These are phyloP conservation scores for Gigaspora rosea DNA, from an alignment of 192 early-diverging fungal species.

Conservation along the genomic window DNA sequence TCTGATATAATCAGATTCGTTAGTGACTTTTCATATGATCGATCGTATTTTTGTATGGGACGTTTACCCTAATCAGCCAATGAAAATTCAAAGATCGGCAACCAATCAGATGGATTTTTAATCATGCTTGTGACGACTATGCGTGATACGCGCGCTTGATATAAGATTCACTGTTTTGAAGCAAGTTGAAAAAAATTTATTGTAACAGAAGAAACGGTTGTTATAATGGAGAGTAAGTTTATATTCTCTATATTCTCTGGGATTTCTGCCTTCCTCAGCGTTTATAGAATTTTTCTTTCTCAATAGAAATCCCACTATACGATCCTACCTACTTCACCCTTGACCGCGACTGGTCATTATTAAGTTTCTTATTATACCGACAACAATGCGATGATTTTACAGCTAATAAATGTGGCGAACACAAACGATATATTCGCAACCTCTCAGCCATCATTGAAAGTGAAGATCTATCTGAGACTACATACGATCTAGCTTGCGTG, in stretches of 20 bases:
- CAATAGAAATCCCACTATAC: conserved; percentile 9
- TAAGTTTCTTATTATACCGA: conserved; percentile 16
- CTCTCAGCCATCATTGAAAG: not conserved
- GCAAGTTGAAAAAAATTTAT: no score
- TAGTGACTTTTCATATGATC: no score
- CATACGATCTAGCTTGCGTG: not conserved
- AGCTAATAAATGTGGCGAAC: conserved; percentile 1
- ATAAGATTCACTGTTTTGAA: no score
- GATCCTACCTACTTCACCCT: conserved; percentile 20
- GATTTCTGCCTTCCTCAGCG: not conserved
- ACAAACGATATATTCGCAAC: no score
- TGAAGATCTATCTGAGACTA: no score
- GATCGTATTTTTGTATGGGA: no score
- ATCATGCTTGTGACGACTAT: no score
- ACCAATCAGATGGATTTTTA: no score
- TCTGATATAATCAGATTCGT: no score
- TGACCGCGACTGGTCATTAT: conserved; percentile 12
- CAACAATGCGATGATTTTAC: conserved; percentile 12
- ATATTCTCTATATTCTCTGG: conserved; percentile 7
- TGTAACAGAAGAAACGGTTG: conserved; percentile 1
- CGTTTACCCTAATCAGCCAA: no score
- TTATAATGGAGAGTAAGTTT: conserved; percentile 7
- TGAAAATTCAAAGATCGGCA: no score
- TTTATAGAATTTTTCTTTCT: conserved; percentile 15
- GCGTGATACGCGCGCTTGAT: no score